Evolutionary conservation across 305 asterid species (phyloP).

Genomic region (Fraxinus baroniana): DNA sequence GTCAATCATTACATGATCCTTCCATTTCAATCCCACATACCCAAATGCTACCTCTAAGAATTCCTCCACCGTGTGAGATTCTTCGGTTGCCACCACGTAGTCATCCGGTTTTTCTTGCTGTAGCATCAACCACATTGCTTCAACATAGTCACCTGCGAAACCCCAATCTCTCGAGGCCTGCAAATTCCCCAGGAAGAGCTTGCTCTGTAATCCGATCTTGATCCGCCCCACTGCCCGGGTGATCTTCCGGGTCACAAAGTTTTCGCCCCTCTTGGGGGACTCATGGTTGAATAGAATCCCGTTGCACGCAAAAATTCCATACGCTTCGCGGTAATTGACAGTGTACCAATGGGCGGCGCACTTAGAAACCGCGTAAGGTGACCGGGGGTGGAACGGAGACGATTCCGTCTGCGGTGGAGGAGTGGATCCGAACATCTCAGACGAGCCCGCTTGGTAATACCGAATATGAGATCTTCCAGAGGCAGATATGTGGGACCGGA

Average conservation of each 20-base stretch:
- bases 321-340: conserved; percentile 93
- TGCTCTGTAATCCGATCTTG: conserved; percentile 87
- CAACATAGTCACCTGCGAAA: conserved; percentile 93
- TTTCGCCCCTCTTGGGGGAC: conserved; percentile 89
- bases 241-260: conserved; percentile 90
- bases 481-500: conserved; percentile 79
- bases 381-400: conserved; percentile 83
- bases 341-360: conserved; percentile 99
- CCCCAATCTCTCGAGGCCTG: conserved; percentile 97
- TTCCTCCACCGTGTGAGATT: conserved; percentile 93
- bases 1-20: conserved; percentile 78
- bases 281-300: conserved; percentile 95
- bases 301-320: conserved; percentile 85
- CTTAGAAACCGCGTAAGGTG: conserved; percentile 93
- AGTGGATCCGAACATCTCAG: conserved; percentile 98
- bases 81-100: conserved; percentile 97
- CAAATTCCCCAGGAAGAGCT: conserved; percentile 77
- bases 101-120: conserved; percentile 95
- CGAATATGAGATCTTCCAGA: conserved; percentile 70
- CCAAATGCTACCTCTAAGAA: conserved; percentile 68
- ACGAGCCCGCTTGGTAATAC: conserved; percentile 95
- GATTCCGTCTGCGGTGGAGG: conserved; percentile 90
- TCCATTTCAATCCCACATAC: conserved; percentile 76
- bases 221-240: conserved; percentile 94
- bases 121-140: conserved; percentile 99